Base-by-base conservation (phyloP, 306 rosid species). In the Prunus mume region DNA sequence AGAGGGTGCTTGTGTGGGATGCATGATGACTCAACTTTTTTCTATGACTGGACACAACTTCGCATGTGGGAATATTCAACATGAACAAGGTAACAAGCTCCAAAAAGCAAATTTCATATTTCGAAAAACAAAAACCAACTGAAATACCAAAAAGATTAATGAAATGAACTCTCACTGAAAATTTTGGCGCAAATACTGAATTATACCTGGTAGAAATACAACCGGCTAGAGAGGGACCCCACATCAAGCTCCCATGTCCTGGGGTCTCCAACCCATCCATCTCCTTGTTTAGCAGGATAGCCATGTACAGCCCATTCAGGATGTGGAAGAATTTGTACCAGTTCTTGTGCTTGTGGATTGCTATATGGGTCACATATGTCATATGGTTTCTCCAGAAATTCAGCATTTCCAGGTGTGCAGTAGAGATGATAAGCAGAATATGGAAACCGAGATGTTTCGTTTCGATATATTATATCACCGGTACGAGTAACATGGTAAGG, bases 201-300 rank as follows among this genome's bases (percentile, higher is more conserved):
- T 1, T 6, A 47, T 79, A 86, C 92, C 88, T 86, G 90, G 76
- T 84, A 88, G 82, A 83, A 88, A 64, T 86, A 88, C 71, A 84
- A 78, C 22, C 78, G 85, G 78, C 57, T 63, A 6, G 92, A 86
- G 25, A 86, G 85, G 49, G 80, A 79, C 15, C 90, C 92, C 4
- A 84, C 92, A 72, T 88, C 90, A 64, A 88, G 90, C 73, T 75
- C 87, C 92, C 92, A 88, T 18, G 85, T 84, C 76, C 83, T 80
- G 27, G 84, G 64, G 76, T 84, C 80, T 54, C 92, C 92, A 68
- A 82, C 28, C 92, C 92, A 88, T 22, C 92, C 92, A 56, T 84
- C 83, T 73, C 92, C 92, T 72, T 84, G 55, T 65, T 78, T 78
- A 62, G 45, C 65, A 47, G 90, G 92, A 82, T 81, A 88, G 58